phyloP scores from a whole-genome alignment of 371 early-diverging fungal genomes.

The Mucor plumbeus region DNA sequence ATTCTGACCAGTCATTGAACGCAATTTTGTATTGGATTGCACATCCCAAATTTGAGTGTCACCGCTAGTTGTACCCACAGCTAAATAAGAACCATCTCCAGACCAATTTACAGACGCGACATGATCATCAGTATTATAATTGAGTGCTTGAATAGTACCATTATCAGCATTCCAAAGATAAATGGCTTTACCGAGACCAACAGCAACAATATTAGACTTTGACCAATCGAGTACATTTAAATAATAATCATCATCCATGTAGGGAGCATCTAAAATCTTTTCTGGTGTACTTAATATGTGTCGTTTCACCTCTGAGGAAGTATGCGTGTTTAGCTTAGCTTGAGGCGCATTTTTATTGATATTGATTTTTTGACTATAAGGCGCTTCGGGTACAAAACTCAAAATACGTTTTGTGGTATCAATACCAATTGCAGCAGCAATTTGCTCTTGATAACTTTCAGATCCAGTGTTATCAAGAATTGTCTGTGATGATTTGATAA shows the following conservation, averaged over 20 bases:
- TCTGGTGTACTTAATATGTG: conserved; percentile 74
- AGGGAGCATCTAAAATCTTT: conserved; percentile 90
- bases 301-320: conserved; percentile 54
- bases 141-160: conserved; percentile 74
- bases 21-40: conserved; percentile 66
- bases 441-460: conserved; percentile 71
- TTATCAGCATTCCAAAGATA: conserved; percentile 93
- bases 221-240: conserved; percentile 98
- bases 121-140: conserved; percentile 58
- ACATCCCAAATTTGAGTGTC: conserved; percentile 89
- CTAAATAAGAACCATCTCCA: conserved; percentile 77
- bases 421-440: conserved; percentile 83
- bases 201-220: conserved; percentile 76
- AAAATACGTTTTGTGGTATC: conserved; percentile 53
- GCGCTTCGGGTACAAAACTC: conserved; percentile 18
- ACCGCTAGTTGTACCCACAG: conserved; percentile 88
- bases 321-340: conserved; percentile 38
- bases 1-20: conserved; percentile 77
- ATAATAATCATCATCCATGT: conserved; percentile 96
- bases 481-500: conserved; percentile 48
- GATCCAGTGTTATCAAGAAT: conserved; percentile 15
- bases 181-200: conserved; percentile 87
- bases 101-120: conserved; percentile 83
- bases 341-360: conserved; percentile 16
- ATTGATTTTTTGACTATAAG: not conserved